Evolutionary conservation across 1,284 basidiomycete species (phyloP), one percentile per base, ranked within the genome.

Genomic region (Athelia sp.): DNA sequence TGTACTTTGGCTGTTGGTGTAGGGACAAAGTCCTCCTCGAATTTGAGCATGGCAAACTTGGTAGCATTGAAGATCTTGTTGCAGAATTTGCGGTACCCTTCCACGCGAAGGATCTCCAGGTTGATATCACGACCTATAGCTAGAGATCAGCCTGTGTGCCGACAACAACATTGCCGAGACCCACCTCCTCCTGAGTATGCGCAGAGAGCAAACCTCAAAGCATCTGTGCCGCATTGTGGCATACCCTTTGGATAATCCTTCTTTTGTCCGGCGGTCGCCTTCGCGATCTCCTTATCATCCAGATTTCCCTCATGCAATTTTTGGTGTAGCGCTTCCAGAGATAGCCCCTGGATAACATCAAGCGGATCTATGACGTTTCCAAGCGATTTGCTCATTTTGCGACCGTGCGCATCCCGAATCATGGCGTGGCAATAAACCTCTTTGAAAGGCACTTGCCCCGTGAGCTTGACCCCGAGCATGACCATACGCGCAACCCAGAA

Each of bases 401-500:
- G 83, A 15, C 97, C 97, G 62, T 98, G 95, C 1, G 96, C 96
- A 64, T 99, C 97, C 49, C 96, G 91, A 60, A 99, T 90, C 94
- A 99, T 98, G 22, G 96, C 96, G 65, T 99, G 97, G 70, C 95
- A 98, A 67, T 91, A 87, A n/a, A 99, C 96, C 71, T 99, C 95
- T 52, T 84, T 80, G 81, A 99, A 99, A 0, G 96, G 97, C 75
- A 99, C 81, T 62, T 88, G 69, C 45, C 81, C 94, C 0, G 97
- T 99, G 45, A 98, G 81, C 54, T 90, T 81, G 62, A 95, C 75
- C 49, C 97, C 96, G 35, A 99, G 85, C 66, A 99, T 78, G 52
- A 92, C 95, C 97, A 99, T 99, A 46, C 95, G 87, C 6, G 97
- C 95, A 18, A 99, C 95, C 97, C 97, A 99, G 84, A 99, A 98